Evolutionary conservation across 805 yeast species (phyloP), one percentile per base, ranked within the genome.

Genomic region (Candida insectorum): DNA sequence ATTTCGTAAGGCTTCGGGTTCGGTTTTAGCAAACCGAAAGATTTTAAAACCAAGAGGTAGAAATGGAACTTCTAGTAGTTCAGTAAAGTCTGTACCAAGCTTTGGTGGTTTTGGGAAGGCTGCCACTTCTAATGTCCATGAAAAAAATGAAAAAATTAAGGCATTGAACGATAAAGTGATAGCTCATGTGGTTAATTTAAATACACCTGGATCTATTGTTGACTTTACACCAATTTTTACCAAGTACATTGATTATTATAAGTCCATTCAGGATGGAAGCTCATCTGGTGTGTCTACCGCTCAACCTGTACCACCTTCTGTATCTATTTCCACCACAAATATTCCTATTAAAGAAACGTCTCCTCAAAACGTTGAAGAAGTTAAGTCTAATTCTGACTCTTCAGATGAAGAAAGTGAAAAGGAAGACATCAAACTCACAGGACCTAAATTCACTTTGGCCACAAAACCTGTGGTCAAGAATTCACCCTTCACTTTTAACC

Each of bases 81-180:
- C 23, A 8, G 23, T 20, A 11, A 20, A 20, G 23, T 8, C 10
- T 20, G 11, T 20, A 11, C 23, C 23, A 8, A n/a, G n/a, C n/a
- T n/a, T n/a, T n/a, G n/a, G n/a, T n/a, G n/a, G n/a, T n/a, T 16
- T 20, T 16, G 18, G 13, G 13, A 19, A 28, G 29, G 21, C 37
- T 11, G 15, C 17, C 8, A 34, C 24, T 13, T 24, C 33, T 8
- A 11, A 8, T 20, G 23, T 8, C 8, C 10, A 8, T 20, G 23
- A 20, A 11, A 68, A 60, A 37, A 58, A 70, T 16, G 67, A 66
- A 11, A 77, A 77, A 49, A 49, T 79, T 24, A 76, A 71, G 46
- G 89, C 94, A 1, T 62, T 85, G 49, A 84, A 84, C 52, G 69
- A 71, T 7, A 75, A 69, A 34, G 79, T 85, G 45, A 56, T 69